Evolutionary conservation across 495 filamentous ascomycete species (phyloP), one percentile per base, ranked within the genome.

Genomic region (Sordaria brevicollis): DNA sequence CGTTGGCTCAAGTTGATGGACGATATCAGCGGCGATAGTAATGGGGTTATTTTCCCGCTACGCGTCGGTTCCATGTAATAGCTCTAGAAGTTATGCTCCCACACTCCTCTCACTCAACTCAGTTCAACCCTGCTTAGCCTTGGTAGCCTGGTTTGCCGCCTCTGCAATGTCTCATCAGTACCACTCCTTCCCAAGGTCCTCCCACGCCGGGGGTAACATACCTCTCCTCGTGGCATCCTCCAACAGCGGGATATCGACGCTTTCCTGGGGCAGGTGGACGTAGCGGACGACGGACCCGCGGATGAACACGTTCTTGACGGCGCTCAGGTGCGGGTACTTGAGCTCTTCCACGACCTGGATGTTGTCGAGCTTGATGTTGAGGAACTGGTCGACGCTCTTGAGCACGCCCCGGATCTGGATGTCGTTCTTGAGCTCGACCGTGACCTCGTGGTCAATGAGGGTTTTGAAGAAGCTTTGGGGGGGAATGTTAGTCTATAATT

Each of bases 241-340:
- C 76, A 99, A 80, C 73, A 99, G 80, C 35, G 90, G 91, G 13
- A 93, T 90, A 78, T 99, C 95, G 31, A 99, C 94, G 49, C 92
- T 91, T 35, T 83, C 87, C n/a, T 89, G 87, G 0, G 95, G 96
- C 69, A 99, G 81, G 78, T 98, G 91, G 69, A 99, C 94, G 77
- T 98, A 99, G 71, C 95, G 87, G 69, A 99, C 95, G 35, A 98
- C 95, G 68, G 93, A 97, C 7, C 95, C 95, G 74, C 95, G 87
- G 76, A 98, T 98, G 78, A 99, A 99, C 79, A 98, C 93, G 77
- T 97, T 98, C 83, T 96, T 97, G 69, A 97, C 93, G n/a, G 94
- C 95, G 73, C 83, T 85, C 77, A 99, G 80, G 79, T 98, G 95
- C 29, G 95, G 96, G 76, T 96, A 98, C 78, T 92, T 92, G 74